These are phyloP conservation scores for Nakaseomyces kungkrabaensis DNA, from an alignment of 1,139 yeast species.

Conservation along the genomic window DNA sequence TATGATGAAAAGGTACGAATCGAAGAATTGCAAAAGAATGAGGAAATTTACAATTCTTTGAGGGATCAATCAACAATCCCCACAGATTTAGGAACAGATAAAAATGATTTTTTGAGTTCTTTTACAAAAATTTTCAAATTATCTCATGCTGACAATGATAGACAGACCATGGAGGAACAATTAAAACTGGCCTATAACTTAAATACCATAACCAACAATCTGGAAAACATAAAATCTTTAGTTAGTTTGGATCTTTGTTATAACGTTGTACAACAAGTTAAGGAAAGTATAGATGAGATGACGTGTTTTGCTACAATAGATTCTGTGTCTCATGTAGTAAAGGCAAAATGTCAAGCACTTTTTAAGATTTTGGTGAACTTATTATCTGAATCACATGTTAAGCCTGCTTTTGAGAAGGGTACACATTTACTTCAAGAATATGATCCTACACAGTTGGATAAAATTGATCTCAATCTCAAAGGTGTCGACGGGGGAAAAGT, in stretches of 20 bases:
- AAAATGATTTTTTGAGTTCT: constrained; percentile 38
- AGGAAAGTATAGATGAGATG: constrained; percentile 33
- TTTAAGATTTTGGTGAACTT: constrained; percentile 57
- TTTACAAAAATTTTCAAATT: constrained; percentile 51
- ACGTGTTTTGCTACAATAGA: constrained; percentile 23
- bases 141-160: constrained; percentile 34
- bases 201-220: constrained; percentile 37
- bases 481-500: constrained; percentile 33
- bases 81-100: constrained; percentile 24
- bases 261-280: constrained; percentile 36
- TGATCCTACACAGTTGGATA: constrained; percentile 47
- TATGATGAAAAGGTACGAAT: constrained; percentile 30
- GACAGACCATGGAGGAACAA: constrained; percentile 34
- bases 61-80: constrained; percentile 11
- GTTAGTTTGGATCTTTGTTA: constrained; percentile 39
- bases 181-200: constrained; percentile 45
- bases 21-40: constrained; percentile 23
- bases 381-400: constrained; percentile 64
- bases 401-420: constrained; percentile 77
- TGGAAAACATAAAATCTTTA: constrained; percentile 36
- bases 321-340: constrained; percentile 23
- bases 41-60: constrained; percentile 17
- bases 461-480: constrained; percentile 14
- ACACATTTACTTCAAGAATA: constrained; percentile 58
- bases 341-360: constrained; percentile 40